Evolutionary conservation across 2,329 filamentous ascomycete genomes (phyloP).

Genomic region (Cladophialophora exuberans): DNA sequence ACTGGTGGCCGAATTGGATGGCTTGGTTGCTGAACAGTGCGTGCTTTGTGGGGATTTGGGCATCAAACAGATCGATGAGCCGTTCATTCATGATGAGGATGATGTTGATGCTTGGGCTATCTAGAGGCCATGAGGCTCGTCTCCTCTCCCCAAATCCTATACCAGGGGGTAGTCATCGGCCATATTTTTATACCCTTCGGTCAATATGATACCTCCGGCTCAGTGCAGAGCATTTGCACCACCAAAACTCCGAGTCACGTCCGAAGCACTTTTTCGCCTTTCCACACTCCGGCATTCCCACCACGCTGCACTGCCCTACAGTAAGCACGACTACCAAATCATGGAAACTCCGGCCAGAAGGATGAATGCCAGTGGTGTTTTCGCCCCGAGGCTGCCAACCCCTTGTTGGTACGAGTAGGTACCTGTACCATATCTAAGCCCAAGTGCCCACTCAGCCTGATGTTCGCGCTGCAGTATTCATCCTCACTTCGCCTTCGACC

Average conservation of each 20-base stretch:
- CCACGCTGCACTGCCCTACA: not conserved
- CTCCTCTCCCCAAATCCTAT: not conserved
- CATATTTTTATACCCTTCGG: slow-evolving; percentile 1
- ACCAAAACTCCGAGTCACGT: slow-evolving; percentile 4
- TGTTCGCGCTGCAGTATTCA: slow-evolving; percentile 1
- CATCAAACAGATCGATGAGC: slow-evolving; percentile 91
- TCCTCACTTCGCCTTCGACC: not conserved
- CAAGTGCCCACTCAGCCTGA: slow-evolving; percentile 18
- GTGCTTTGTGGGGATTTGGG: slow-evolving; percentile 94
- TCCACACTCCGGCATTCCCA: not conserved
- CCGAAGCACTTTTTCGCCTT: slow-evolving; percentile 2
- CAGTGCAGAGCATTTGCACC: not conserved
- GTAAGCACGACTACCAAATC: too few relatives aligned
- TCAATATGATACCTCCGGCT: slow-evolving; percentile 3
- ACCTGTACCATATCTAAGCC: too few relatives aligned
- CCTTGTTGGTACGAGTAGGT: too few relatives aligned
- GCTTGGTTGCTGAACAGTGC: slow-evolving; percentile 86
- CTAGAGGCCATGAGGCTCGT: slow-evolving; percentile 38
- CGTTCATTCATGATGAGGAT: slow-evolving; percentile 77
- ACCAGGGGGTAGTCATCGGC: not conserved
- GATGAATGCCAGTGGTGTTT: too few relatives aligned
- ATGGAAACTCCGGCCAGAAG: too few relatives aligned
- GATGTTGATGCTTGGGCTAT: slow-evolving; percentile 79
- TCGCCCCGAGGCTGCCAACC: slow-evolving; percentile 9
- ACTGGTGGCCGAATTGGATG: slow-evolving; percentile 86